Evolutionary conservation across 805 yeast species (phyloP).

Genomic region (Tetrapisispora iriomotensis): DNA sequence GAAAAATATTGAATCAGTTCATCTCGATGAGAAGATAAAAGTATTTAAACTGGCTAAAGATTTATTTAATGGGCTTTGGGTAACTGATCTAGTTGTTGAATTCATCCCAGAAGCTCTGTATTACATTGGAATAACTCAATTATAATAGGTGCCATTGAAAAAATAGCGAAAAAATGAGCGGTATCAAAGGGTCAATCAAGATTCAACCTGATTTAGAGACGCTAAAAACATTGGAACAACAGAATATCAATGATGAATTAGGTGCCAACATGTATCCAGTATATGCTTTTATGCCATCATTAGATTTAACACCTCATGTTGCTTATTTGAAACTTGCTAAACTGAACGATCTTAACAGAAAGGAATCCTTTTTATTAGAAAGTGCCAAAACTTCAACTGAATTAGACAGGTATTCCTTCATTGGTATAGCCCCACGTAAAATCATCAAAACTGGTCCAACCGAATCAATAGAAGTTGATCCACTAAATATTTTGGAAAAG

Average conservation of each 20-base stretch:
- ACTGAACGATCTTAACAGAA: conserved; percentile 44
- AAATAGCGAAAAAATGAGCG: background rate
- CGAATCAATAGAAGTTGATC: conserved; percentile 54
- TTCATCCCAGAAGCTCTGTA: background rate
- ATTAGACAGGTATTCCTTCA: conserved; percentile 81
- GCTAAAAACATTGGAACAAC: conserved; percentile 30
- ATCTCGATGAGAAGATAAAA: no score
- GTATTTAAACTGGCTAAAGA: no score
- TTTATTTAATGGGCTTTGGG: no score
- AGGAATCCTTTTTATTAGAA: conserved; percentile 75
- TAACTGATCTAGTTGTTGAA: no score
- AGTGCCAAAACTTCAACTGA: conserved; percentile 84
- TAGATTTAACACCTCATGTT: conserved; percentile 69
- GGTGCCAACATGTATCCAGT: conserved; percentile 72
- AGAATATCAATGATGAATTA: conserved; percentile 29
- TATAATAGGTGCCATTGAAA: no score
- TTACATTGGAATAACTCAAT: background rate
- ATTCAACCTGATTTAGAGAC: conserved; percentile 45
- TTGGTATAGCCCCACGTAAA: conserved; percentile 79
- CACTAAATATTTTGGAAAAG: conserved; percentile 60
- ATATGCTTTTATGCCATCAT: conserved; percentile 61
- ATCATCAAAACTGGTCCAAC: conserved; percentile 66
- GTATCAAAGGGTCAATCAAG: conserved; percentile 6
- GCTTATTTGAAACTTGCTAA: conserved; percentile 77
- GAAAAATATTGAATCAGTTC: no score